Evolutionary conservation across 1,284 basidiomycete genomes (phyloP), one percentile per base, ranked within the genome.

Genomic region (Ganoderma boninense): DNA sequence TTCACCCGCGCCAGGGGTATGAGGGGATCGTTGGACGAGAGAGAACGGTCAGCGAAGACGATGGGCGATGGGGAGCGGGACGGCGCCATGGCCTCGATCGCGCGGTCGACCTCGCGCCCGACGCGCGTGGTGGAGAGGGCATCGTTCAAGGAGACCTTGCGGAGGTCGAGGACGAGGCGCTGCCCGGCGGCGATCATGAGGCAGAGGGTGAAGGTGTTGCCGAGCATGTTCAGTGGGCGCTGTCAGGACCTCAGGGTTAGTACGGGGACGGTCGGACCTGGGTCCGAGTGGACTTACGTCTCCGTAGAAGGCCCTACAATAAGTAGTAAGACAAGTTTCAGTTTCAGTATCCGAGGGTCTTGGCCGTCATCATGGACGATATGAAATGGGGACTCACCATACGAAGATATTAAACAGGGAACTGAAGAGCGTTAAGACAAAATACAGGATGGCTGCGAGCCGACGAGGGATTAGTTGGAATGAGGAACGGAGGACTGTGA

Each of bases 111-210:
- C 65, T 73, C 73, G 59, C 73, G 74, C 42, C 71, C 71, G 62
- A 75, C 65, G 62, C 67, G 73, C 8, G 73, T 74, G 18, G 71
- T 75, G n/a, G 74, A 73, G 29, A 73, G 66, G 26, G 62, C 42
- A 66, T 73, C 71, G 68, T 67, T 42, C 23, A 52, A 32, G n/a
- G 63, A 68, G n/a, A 74, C 69, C 38, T 73, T 73, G 54, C 75
- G 75, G 44, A 76, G 69, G 66, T 75, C 74, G 61, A 76, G 70
- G 52, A 76, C 74, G 60, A 76, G 72, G 40, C 75, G 74, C 57
- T 75, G 75, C 35, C 69, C 74, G 29, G 70, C 74, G 57, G 68
- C 64, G 68, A 71, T 73, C 69, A 76, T 69, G n/a, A 76, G 67
- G n/a, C 64, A 65, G 35, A 73, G 64, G n/a, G 75, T 75, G 64